phyloP scores from a whole-genome alignment of 192 early-diverging fungal genomes.

The Chytriomyces sp. region DNA sequence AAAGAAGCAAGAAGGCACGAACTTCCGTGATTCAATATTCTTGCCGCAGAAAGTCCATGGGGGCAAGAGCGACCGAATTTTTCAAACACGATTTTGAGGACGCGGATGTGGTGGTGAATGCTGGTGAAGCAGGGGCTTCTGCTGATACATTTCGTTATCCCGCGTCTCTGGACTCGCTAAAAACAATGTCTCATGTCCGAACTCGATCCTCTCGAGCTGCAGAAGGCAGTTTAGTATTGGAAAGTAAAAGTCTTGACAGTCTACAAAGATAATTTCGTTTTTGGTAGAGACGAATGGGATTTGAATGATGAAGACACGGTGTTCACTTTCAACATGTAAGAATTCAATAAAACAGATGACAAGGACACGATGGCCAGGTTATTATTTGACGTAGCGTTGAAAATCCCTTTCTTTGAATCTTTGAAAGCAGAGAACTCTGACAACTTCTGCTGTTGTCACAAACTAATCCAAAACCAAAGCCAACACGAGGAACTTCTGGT shows the following conservation, averaged over 20 bases:
- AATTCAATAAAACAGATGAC: neutral
- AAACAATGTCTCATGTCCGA: neutral
- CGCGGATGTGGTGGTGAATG: neutral
- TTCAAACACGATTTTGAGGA: neutral
- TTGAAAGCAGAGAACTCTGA: neutral
- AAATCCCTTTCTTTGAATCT: neutral
- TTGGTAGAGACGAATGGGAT: neutral
- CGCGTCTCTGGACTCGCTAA: neutral
- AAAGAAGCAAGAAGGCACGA: too few species aligned
- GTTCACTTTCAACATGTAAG: neutral
- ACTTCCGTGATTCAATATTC: too few species aligned
- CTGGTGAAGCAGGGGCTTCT: neutral
- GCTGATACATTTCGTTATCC: neutral
- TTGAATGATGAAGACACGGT: too few species aligned
- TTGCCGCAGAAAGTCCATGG: neutral
- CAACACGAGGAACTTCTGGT: neutral
- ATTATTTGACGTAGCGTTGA: too few species aligned
- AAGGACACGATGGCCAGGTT: too few species aligned
- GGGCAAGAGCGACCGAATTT: neutral
- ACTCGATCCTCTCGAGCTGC: neutral
- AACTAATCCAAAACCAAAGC: neutral
- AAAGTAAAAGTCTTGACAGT: too few species aligned
- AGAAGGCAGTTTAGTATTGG: too few species aligned
- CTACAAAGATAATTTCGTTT: too few species aligned
- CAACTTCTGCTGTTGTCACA: neutral